These are phyloP conservation scores for Fusarium armeniacum DNA, from an alignment of 2,329 filamentous ascomycete genomes.

Conservation along the genomic window DNA sequence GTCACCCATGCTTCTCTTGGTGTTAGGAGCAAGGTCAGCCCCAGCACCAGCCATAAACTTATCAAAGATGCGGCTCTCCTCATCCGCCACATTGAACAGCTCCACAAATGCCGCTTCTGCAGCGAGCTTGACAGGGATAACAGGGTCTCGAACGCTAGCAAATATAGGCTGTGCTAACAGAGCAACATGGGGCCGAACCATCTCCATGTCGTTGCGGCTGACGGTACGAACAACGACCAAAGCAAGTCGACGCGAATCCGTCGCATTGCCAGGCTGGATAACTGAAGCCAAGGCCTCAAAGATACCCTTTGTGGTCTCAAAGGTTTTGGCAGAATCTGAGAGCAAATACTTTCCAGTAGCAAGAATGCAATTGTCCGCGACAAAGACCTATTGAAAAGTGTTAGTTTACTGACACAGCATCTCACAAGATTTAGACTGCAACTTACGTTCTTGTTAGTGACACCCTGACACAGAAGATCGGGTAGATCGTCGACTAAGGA, in stretches of 20 bases:
- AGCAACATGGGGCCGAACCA: constrained; percentile 84
- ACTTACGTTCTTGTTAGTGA: constrained; percentile 81
- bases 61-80: constrained; percentile 88
- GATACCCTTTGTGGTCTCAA: constrained; percentile 82
- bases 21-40: constrained; percentile 75
- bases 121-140: constrained; percentile 95
- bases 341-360: constrained; percentile 93
- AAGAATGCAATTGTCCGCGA: constrained; percentile 89
- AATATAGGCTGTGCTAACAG: constrained; percentile 89
- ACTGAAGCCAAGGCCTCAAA: constrained; percentile 82
- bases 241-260: constrained; percentile 86
- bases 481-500: constrained; percentile 80
- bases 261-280: constrained; percentile 82
- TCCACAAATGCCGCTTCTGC: constrained; percentile 95
- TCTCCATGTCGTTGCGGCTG: constrained; percentile 81
- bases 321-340: constrained; percentile 74
- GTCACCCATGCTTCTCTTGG: constrained; percentile 92
- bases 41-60: constrained; percentile 83
- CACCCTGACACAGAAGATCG: constrained; percentile 82
- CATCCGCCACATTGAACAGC: constrained; percentile 89
- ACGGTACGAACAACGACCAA: constrained; percentile 91
- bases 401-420: background rate
- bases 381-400: constrained; percentile 71
- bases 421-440: background rate
- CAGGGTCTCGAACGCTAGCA: constrained; percentile 86